phyloP scores from a whole-genome alignment of 371 early-diverging fungal species.

The Nematocida ironsii region DNA sequence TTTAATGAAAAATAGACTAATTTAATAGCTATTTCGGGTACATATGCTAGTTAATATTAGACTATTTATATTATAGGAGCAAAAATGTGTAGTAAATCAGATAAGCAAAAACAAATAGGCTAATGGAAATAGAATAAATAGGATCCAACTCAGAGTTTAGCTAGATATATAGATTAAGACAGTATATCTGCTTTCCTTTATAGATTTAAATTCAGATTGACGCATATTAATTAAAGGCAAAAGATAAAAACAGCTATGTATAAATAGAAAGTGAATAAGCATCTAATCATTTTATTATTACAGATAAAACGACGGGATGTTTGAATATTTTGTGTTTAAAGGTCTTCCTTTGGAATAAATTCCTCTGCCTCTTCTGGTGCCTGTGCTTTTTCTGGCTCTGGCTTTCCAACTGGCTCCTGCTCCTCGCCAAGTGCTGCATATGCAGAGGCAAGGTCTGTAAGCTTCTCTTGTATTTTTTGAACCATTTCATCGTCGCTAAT shows the following conservation, averaged over 20 bases:
- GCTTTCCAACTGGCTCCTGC: not conserved
- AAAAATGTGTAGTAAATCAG: too few relatives aligned
- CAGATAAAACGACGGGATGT: not conserved
- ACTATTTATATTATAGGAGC: too few relatives aligned
- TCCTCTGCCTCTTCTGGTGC: constrained; percentile 32
- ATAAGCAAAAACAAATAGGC: too few relatives aligned
- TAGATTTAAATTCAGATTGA: too few relatives aligned
- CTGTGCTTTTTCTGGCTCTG: not conserved
- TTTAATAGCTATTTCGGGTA: too few relatives aligned
- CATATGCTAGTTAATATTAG: too few relatives aligned
- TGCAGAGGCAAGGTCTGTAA: constrained; percentile 14
- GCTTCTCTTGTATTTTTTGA: constrained; percentile 37
- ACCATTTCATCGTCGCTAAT: constrained; percentile 22
- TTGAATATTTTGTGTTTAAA: constrained; percentile 10
- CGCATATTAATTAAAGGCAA: too few relatives aligned
- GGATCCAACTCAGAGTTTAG: too few relatives aligned
- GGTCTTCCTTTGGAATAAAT: constrained; percentile 51
- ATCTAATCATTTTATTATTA: constrained; percentile 24
- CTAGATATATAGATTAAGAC: too few relatives aligned
- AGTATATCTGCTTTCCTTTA: too few relatives aligned
- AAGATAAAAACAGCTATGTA: not conserved
- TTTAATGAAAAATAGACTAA: too few relatives aligned
- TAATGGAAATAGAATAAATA: too few relatives aligned
- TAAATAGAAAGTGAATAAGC: not conserved
- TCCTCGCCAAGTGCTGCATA: not conserved